Base-by-base conservation (phyloP, 2,329 filamentous ascomycete genomes). In the Trichophyton rubrum region DNA sequence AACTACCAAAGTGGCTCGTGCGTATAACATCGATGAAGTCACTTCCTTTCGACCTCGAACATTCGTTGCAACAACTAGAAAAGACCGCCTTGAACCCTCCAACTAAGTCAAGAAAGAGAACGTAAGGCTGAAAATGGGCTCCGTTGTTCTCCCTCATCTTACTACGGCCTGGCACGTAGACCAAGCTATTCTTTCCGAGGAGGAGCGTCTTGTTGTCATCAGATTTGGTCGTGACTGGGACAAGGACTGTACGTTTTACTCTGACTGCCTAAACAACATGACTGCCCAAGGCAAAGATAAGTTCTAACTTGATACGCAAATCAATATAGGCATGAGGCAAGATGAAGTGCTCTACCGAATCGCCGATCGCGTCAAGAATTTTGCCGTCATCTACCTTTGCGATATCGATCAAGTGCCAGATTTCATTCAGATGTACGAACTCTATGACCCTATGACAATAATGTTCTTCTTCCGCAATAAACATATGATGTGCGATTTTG, bases 401-500 rank as follows among this genome's bases (percentile, higher is more conserved):
- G 91, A 97, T 73, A 86, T 66, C 68, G 89, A 95, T 71, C 82
- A 90, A 73, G 88, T 95, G 3, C 88, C 89, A 61, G 90, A 95
- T 73, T 96, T 96, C 79, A 96, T 93, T 72, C 84, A 88, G 69
- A 97, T 97, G 92, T 96, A 96, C 79, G 82, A 90, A 71, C 80
- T 91, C 4, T 91, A 93, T 78, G 89, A 99, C 71, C 85, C 90
- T 0, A 89, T 91, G 77, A 95, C 93, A 2, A 85, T 97, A 74
- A 96, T 96, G 88, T 95, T 89, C 79, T 96, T 96, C 81, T 96
- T 91, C 79, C 85, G 92, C 64, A 99, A 99, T 74, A 99, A 99
- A 74, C 90, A 96, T 76, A 97, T 97, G 85, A 95, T 76, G 72
- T 75, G 74, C 88, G 92, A 97, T 82, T 90, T 96, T 67, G 92